Base-by-base conservation (phyloP, 1,284 basidiomycete species). In the Tetrapyrgos nigripes region DNA sequence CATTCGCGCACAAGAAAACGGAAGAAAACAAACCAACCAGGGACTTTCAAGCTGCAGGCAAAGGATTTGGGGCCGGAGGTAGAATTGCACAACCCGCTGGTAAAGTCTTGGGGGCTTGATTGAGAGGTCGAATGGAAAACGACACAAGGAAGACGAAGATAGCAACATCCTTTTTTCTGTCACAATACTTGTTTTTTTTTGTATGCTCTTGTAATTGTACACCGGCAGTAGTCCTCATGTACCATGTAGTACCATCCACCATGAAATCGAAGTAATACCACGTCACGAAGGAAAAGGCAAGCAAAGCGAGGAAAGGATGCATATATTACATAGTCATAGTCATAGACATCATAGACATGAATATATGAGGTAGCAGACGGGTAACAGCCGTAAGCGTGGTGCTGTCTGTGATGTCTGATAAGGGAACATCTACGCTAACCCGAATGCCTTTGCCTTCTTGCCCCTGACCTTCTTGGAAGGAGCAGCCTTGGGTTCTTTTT, bases 391-490 rank as follows among this genome's bases (percentile, higher is more conserved):
- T n/a, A n/a, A n/a, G n/a, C n/a, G n/a, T n/a, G n/a, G n/a, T n/a
- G n/a, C n/a, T n/a, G n/a, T n/a, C n/a, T n/a, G n/a, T n/a, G n/a
- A n/a, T n/a, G n/a, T n/a, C n/a, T n/a, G 28, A 23, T n/a, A 27
- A 29, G 9, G 4, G 29, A 4, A 55, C 19, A 45, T 27, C 44
- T 48, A 57, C 26, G 50, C 50, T 33, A 45, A n/a, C n/a, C n/a
- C 23, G 19, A 46, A 28, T 44, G 47, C 62, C 57, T 70, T 68
- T 6, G 78, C 81, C 79, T 91, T 93, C 81, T 87, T 89, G 63
- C 92, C 91, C 67, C 93, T 84, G 65, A 77, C 62, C 82, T 94
- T 94, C 83, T 85, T 88, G 59, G 86, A 79, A 70, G 86, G 90
- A 65, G 79, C 70, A 37, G 87, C 77, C 80, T 92, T 93, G 76